Evolutionary conservation across 148 eudicot genomes (phyloP).

Genomic region (Fallopia convolvulus): DNA sequence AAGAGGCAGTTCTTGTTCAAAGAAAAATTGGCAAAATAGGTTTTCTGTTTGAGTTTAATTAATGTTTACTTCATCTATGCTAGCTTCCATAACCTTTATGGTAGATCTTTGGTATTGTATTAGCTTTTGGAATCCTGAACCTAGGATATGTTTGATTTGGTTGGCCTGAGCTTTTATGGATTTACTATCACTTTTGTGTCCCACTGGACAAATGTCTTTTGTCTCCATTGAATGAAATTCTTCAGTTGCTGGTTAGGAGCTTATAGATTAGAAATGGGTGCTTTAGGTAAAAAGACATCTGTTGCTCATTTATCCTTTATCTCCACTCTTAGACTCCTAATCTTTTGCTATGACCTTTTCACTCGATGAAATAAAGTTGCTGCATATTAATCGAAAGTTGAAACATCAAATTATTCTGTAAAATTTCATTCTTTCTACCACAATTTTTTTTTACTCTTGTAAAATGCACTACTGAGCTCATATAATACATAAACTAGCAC

Average conservation of each 20-base stretch:
- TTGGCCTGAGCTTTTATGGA: not conserved
- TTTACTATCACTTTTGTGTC: not conserved
- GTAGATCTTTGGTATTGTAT: not conserved
- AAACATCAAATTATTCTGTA: not conserved
- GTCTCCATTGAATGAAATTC: not conserved
- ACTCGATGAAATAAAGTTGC: not conserved
- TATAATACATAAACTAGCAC: not conserved
- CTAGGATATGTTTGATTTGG: not conserved
- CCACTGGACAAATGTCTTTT: not conserved
- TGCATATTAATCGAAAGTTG: not conserved
- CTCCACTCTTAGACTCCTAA: not conserved
- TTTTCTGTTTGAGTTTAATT: not conserved
- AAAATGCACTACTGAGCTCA: not conserved
- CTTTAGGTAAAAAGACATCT: not conserved
- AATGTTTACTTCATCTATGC: not conserved
- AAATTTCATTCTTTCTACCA: not conserved
- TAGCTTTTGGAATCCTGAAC: not conserved
- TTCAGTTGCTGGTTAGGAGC: not conserved
- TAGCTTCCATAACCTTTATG: not conserved
- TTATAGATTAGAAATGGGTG: not conserved
- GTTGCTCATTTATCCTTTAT: not conserved
- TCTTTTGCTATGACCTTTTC: not conserved
- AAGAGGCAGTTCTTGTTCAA: not conserved
- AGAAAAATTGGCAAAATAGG: not conserved
- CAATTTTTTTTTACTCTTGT: not conserved